Percentiles rank a stretch among this genome's conserved stretches.
These are phyloP conservation scores for Lentinula edodes DNA, from an alignment of 768 basidiomycete species.

Conservation along the genomic window DNA sequence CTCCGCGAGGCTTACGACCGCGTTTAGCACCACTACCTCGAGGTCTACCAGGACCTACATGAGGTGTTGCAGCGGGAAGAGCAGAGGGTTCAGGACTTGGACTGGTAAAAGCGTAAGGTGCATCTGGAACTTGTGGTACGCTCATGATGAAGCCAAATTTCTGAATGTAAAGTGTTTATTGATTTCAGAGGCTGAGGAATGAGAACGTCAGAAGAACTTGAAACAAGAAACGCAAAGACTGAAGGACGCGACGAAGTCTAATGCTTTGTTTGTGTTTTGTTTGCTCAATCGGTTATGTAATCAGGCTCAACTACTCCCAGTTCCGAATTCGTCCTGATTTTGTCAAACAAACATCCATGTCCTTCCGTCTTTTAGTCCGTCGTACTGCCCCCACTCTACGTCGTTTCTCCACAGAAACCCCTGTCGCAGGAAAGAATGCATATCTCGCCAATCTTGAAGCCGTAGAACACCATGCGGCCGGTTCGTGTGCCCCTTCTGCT, in stretches of 20 bases:
- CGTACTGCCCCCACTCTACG: slow-evolving; percentile 29
- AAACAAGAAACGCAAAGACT: too few relatives aligned
- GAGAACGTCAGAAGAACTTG: too few relatives aligned
- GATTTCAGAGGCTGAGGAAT: too few relatives aligned
- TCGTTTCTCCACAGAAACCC: slow-evolving; percentile 32
- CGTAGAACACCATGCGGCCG: slow-evolving; percentile 58
- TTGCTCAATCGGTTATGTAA: too few relatives aligned
- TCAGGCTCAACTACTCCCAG: too few relatives aligned
- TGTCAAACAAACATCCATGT: slow-evolving; percentile 30
- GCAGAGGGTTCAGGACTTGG: slow-evolving; percentile 2
- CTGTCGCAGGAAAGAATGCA: slow-evolving; percentile 26
- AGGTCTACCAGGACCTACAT: not conserved
- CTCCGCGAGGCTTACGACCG: slow-evolving; percentile 42
- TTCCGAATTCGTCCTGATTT: not conserved
- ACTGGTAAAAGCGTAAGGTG: slow-evolving; percentile 3
- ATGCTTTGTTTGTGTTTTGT: not conserved
- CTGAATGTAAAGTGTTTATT: too few relatives aligned
- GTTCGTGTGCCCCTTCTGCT: slow-evolving; percentile 27
- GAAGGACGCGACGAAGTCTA: too few relatives aligned
- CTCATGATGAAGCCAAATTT: not conserved
- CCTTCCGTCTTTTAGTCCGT: slow-evolving; percentile 46
- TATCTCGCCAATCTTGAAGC: slow-evolving; percentile 52
- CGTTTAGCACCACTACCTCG: slow-evolving; percentile 31
- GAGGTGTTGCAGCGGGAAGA: not conserved
- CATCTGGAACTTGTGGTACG: not conserved